These are phyloP conservation scores for Delonix regia DNA, from an alignment of 306 rosid genomes.

Conservation along the genomic window DNA sequence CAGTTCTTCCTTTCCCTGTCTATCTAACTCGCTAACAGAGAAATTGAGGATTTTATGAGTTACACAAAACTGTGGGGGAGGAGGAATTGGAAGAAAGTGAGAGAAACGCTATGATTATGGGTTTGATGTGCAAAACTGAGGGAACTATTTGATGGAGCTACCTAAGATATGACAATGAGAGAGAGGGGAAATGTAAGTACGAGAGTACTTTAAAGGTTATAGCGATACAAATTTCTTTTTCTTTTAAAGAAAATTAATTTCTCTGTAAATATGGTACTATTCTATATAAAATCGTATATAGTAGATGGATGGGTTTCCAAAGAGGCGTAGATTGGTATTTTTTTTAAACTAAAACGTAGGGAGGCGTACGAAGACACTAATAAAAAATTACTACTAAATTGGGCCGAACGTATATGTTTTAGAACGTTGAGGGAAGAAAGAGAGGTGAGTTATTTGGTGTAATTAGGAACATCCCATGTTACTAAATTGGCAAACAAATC, in stretches of 20 bases:
- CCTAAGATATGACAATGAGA: conserved; percentile 56
- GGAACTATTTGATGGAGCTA: conserved; percentile 63
- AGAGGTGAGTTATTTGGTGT: conserved; percentile 42
- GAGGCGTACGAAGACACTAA: conserved; percentile 24
- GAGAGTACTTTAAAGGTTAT: conserved; percentile 55
- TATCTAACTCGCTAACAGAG: not conserved
- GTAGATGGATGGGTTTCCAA: not conserved
- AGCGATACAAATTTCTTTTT: not conserved
- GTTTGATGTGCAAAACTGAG: conserved; percentile 63
- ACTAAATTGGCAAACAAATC: conserved; percentile 63
- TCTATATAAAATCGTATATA: not conserved
- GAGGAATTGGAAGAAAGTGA: not conserved
- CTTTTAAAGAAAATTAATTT: not conserved
- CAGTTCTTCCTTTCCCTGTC: not conserved
- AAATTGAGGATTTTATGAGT: conserved; percentile 19
- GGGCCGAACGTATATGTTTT: conserved; percentile 49
- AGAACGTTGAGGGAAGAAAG: conserved; percentile 35
- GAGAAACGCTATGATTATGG: conserved; percentile 54
- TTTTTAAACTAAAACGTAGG: no score
- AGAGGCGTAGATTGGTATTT: not conserved
- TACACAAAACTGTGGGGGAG: conserved; percentile 8
- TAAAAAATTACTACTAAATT: conserved; percentile 43
- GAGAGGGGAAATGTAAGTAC: conserved; percentile 40
- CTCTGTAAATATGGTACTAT: not conserved
- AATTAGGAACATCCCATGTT: conserved; percentile 72